Evolutionary conservation across 2,329 filamentous ascomycete species (phyloP).

Genomic region (Fusarium sterilihyphosum): DNA sequence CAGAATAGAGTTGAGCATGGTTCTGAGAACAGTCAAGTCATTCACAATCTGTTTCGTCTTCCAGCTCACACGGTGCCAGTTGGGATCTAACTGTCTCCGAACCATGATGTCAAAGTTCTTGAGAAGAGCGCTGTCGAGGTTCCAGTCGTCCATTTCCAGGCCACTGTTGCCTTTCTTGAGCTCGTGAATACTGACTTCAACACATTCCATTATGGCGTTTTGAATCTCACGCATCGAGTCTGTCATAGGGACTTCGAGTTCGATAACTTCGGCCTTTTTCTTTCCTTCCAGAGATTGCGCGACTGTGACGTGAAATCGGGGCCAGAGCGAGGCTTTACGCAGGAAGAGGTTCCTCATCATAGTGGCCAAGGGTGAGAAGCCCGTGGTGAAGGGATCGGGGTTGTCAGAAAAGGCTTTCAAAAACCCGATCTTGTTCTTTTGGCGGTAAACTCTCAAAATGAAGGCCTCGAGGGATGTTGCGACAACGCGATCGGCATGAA

Average conservation of each 20-base stretch:
- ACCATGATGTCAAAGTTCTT: constrained; percentile 92
- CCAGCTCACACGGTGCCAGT: constrained; percentile 97
- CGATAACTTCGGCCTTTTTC: constrained; percentile 95
- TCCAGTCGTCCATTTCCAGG: constrained; percentile 97
- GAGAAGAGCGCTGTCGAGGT: constrained; percentile 89
- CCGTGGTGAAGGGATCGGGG: constrained; percentile 88
- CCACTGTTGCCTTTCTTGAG: constrained; percentile 90
- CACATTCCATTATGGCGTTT: constrained; percentile 93
- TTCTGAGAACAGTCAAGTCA: constrained; percentile 84
- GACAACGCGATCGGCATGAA: constrained; percentile 88
- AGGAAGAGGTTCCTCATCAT: constrained; percentile 93
- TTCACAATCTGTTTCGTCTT: constrained; percentile 95
- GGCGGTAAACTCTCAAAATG: constrained; percentile 90
- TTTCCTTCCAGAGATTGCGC: constrained; percentile 90
- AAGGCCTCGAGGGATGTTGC: constrained; percentile 94
- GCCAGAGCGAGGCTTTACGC: constrained; percentile 88
- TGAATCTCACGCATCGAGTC: constrained; percentile 94
- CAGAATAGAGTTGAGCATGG: constrained; percentile 83
- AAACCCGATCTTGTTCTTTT: constrained; percentile 93
- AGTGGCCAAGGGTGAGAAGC: constrained; percentile 86
- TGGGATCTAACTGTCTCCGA: constrained; percentile 88
- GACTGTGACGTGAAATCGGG: constrained; percentile 90
- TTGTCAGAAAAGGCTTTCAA: constrained; percentile 96
- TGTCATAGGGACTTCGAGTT: constrained; percentile 96
- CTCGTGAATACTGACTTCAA: constrained; percentile 93